phyloP scores from a whole-genome alignment of 73 alveolate genomes.

The Halteria grandinella region DNA sequence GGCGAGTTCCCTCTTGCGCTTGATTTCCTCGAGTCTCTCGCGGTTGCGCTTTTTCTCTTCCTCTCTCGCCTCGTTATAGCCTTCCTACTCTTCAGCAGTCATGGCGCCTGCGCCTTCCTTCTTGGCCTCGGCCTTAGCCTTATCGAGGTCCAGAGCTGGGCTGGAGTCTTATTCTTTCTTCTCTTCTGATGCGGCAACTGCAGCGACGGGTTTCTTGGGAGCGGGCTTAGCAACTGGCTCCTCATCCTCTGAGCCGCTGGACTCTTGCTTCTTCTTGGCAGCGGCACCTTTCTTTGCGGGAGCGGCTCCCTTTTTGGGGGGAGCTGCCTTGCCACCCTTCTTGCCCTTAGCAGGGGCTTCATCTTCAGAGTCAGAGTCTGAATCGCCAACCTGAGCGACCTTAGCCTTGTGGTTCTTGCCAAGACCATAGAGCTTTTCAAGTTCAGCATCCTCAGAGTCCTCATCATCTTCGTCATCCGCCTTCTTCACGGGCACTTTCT shows the following conservation, averaged over 20 bases:
- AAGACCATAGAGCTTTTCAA: constrained; percentile 42
- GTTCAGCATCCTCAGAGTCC: constrained; percentile 52
- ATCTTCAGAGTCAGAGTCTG: neutral
- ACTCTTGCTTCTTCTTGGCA: no score
- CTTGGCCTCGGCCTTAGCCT: neutral
- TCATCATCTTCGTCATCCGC: constrained; percentile 32
- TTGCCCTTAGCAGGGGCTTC: no score
- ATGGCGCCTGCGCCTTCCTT: neutral
- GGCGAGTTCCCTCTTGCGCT: constrained; percentile 44
- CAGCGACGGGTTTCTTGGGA: no score
- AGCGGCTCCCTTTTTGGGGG: no score
- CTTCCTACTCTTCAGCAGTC: constrained; percentile 13
- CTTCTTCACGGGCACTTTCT: neutral
- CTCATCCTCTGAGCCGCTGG: no score
- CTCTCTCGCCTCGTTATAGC: constrained; percentile 49
- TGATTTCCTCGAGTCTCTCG: constrained; percentile 45
- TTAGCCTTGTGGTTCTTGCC: constrained; percentile 10
- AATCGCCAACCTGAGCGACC: neutral
- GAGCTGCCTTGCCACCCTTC: no score
- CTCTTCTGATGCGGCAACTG: no score
- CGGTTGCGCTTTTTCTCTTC: constrained; percentile 39
- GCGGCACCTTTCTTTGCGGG: no score
- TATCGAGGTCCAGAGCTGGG: neutral
- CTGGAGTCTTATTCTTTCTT: no score
- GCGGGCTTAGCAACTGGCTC: no score